phyloP scores from a whole-genome alignment of 2,329 filamentous ascomycete genomes.

The Incumbomyces lentus region DNA sequence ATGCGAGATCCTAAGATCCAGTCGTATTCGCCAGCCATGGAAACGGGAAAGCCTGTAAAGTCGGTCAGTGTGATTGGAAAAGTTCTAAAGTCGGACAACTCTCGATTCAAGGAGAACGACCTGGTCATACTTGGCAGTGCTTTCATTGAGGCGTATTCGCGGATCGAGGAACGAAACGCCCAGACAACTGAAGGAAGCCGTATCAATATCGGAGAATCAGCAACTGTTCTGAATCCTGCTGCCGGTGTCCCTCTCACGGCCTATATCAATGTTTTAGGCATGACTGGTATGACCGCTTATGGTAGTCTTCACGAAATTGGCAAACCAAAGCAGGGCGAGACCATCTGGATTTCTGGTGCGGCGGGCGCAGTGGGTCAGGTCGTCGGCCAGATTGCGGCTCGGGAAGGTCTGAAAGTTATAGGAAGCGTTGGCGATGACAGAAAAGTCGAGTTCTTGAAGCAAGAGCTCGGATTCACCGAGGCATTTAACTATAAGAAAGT shows the following conservation, averaged over 20 bases:
- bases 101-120: slow-evolving; percentile 52
- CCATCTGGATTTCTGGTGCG: slow-evolving; percentile 63
- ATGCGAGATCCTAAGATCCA: slow-evolving; percentile 54
- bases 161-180: slow-evolving; percentile 34
- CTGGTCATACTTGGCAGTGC: slow-evolving; percentile 25
- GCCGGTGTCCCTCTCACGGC: slow-evolving; percentile 49
- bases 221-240: slow-evolving; percentile 35
- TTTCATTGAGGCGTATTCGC: slow-evolving; percentile 55
- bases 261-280: slow-evolving; percentile 57
- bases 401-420: slow-evolving; percentile 57
- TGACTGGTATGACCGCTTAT: slow-evolving; percentile 61
- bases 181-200: slow-evolving; percentile 12
- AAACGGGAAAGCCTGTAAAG: slow-evolving; percentile 47
- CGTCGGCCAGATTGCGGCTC: slow-evolving; percentile 65
- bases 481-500: slow-evolving; percentile 76
- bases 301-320: slow-evolving; percentile 57
- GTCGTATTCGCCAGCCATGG: slow-evolving; percentile 54
- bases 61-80: slow-evolving; percentile 50
- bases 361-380: slow-evolving; percentile 65
- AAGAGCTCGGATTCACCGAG: slow-evolving; percentile 52
- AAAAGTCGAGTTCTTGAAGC: slow-evolving; percentile 58
- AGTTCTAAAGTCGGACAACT: slow-evolving; percentile 54
- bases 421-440: slow-evolving; percentile 62
- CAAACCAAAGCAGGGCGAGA: slow-evolving; percentile 57
- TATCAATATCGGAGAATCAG: slow-evolving; percentile 20